Percentiles rank a stretch among this genome's conserved stretches.
These are phyloP conservation scores for Oidium heveae DNA, from an alignment of 2,329 filamentous ascomycete species.

Conservation along the genomic window DNA sequence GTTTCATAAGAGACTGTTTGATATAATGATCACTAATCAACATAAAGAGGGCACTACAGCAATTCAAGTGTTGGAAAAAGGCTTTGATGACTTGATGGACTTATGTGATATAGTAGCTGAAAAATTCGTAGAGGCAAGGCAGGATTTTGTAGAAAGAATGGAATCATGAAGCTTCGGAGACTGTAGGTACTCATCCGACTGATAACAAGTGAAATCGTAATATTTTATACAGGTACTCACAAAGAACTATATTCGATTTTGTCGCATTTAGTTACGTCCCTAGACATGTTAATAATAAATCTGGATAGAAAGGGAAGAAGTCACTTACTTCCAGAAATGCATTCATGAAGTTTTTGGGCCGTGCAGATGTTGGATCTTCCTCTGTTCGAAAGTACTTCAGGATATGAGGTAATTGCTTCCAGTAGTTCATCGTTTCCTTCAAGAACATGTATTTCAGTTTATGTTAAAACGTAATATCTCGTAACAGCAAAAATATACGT, in stretches of 20 bases:
- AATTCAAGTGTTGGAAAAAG: constrained; percentile 71
- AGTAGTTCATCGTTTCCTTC: constrained; percentile 96
- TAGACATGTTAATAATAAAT: constrained; percentile 3
- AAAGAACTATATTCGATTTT: constrained; percentile 1
- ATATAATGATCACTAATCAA: constrained; percentile 3
- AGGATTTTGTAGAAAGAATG: constrained; percentile 21
- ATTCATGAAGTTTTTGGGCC: constrained; percentile 78
- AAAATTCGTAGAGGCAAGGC: constrained; percentile 49
- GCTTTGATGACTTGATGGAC: constrained; percentile 65
- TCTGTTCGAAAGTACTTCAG: constrained; percentile 93
- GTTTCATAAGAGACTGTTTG: constrained; percentile 2
- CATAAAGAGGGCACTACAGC: constrained; percentile 51
- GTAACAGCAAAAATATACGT: too few relatives aligned
- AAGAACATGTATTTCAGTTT: background rate
- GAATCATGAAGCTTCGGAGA: constrained; percentile 2
- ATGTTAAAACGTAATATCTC: too few relatives aligned
- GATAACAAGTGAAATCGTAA: background rate
- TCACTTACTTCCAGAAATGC: constrained; percentile 60
- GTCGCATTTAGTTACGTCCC: constrained; percentile 12
- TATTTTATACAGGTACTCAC: background rate
- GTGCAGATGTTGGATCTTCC: constrained; percentile 45
- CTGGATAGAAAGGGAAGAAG: background rate
- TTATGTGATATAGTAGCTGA: constrained; percentile 85
- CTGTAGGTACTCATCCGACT: background rate
- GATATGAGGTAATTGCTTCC: constrained; percentile 89